These are phyloP conservation scores for Papiliotrema flavescens DNA, from an alignment of 1,284 basidiomycete species.

Conservation along the genomic window DNA sequence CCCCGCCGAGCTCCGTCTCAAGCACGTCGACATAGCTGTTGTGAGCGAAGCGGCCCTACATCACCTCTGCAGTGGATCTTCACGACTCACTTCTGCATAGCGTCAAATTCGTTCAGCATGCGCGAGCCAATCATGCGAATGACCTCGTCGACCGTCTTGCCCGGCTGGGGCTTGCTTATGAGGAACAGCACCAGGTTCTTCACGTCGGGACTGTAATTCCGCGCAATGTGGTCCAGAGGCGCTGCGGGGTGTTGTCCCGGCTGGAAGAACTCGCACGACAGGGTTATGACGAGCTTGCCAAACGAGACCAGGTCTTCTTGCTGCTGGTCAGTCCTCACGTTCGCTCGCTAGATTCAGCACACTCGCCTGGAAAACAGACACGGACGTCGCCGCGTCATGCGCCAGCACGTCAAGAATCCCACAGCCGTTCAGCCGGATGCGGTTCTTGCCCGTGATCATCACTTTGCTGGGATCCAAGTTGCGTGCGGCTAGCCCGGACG, in stretches of 20 bases:
- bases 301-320: constrained; percentile 87
- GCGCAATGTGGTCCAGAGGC: constrained; percentile 70
- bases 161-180: constrained; percentile 64
- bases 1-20: constrained; percentile 78
- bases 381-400: constrained; percentile 65
- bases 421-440: constrained; percentile 78
- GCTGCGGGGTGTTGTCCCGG: constrained; percentile 57
- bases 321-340: constrained; percentile 34
- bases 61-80: not conserved
- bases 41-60: no score
- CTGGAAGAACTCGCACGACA: constrained; percentile 59
- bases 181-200: constrained; percentile 76
- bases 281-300: constrained; percentile 76
- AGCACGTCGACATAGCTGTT: constrained; percentile 72
- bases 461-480: constrained; percentile 86
- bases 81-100: constrained; percentile 64
- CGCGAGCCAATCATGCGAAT: constrained; percentile 73
- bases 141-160: constrained; percentile 71
- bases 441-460: constrained; percentile 81
- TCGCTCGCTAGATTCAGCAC: not conserved
- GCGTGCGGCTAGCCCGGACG: constrained; percentile 73
- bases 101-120: constrained; percentile 77
- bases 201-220: constrained; percentile 75
- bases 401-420: constrained; percentile 79
- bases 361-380: constrained; percentile 57